phyloP scores from a whole-genome alignment of 2,329 filamentous ascomycete species.

The Ascochyta rabiei region DNA sequence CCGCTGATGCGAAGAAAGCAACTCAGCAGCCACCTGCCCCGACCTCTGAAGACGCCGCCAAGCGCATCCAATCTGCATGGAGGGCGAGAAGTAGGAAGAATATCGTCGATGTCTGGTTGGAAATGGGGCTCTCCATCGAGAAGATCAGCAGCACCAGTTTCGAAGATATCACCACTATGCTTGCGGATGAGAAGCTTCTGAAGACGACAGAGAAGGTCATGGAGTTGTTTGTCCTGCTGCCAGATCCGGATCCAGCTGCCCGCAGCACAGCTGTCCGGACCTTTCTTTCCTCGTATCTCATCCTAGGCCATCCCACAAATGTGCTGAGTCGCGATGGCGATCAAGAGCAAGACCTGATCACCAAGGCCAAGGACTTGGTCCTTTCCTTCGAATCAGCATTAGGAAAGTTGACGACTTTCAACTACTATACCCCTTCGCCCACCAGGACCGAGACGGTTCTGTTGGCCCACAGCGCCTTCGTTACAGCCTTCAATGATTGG shows the following conservation, averaged over 20 bases:
- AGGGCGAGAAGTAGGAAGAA: slow-evolving; percentile 63
- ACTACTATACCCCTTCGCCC: slow-evolving; percentile 70
- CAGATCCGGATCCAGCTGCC: slow-evolving; percentile 63
- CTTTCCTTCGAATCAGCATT: slow-evolving; percentile 79
- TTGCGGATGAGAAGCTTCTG: slow-evolving; percentile 71
- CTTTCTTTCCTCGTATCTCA: slow-evolving; percentile 80
- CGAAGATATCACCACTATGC: slow-evolving; percentile 72
- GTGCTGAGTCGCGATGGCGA: slow-evolving; percentile 77
- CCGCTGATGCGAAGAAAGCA: slow-evolving; percentile 49
- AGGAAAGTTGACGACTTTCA: slow-evolving; percentile 67
- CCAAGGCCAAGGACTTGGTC: slow-evolving; percentile 77
- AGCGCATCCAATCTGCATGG: slow-evolving; percentile 74
- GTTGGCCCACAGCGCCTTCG: slow-evolving; percentile 74
- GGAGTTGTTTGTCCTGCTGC: slow-evolving; percentile 68
- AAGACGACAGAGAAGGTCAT: slow-evolving; percentile 70
- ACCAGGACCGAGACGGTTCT: slow-evolving; percentile 67
- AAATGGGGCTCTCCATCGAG: slow-evolving; percentile 72
- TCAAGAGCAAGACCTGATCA: slow-evolving; percentile 73
- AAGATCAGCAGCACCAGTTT: slow-evolving; percentile 73
- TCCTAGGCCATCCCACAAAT: slow-evolving; percentile 77
- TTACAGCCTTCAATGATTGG: slow-evolving; percentile 82
- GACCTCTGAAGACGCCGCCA: slow-evolving; percentile 66
- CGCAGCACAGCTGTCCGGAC: slow-evolving; percentile 73
- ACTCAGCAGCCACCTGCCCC: slow-evolving; percentile 46
- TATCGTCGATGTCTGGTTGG: slow-evolving; percentile 68